Percentiles rank a stretch among this genome's conserved stretches.
phyloP scores from a whole-genome alignment of 305 asterid genomes.

The Fraxinus sp. region DNA sequence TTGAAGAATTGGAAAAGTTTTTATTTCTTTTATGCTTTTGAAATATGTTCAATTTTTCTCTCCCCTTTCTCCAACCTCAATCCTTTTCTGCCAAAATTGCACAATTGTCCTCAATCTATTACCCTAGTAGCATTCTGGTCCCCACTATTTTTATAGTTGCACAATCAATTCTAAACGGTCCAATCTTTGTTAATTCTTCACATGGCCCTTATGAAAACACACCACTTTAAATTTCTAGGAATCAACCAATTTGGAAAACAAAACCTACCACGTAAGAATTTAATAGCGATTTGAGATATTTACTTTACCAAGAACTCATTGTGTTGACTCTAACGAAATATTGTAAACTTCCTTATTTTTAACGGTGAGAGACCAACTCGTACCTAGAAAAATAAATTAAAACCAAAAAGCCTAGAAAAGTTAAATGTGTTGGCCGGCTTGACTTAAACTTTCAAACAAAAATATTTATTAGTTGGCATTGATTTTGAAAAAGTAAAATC shows the following conservation, averaged over 20 bases:
- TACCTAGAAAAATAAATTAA: background rate
- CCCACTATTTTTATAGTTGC: background rate
- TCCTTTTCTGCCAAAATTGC: background rate
- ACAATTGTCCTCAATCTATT: background rate
- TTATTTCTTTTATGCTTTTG: background rate
- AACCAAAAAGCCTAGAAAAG: background rate
- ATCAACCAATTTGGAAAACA: background rate
- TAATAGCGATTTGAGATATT: background rate
- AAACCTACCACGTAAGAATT: too few relatives aligned
- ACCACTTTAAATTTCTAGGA: background rate
- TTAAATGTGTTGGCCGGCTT: background rate
- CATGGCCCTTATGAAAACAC: background rate
- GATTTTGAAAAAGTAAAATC: background rate
- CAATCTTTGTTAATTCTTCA: background rate
- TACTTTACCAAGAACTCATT: background rate
- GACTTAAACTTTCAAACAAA: background rate
- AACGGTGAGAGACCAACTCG: background rate
- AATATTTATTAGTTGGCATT: background rate
- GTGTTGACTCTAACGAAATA: background rate
- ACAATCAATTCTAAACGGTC: background rate
- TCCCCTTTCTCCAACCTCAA: background rate
- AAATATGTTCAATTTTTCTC: background rate
- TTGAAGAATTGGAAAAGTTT: background rate
- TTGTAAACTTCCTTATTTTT: background rate
- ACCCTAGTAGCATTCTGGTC: background rate